These are phyloP conservation scores for Stereocaulon alpinum DNA, from an alignment of 495 filamentous ascomycete species.

Conservation along the genomic window DNA sequence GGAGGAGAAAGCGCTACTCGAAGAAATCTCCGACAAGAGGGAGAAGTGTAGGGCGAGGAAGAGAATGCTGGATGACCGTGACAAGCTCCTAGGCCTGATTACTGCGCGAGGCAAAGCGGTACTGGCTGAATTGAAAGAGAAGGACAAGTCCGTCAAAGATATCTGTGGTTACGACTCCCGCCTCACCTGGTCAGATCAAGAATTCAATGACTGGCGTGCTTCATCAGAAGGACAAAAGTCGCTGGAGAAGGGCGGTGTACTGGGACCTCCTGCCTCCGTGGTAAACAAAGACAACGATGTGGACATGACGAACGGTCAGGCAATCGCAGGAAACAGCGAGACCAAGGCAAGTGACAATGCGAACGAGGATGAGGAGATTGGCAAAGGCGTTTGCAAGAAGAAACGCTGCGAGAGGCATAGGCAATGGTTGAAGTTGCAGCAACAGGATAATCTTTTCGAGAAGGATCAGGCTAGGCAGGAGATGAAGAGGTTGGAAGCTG, in stretches of 20 bases:
- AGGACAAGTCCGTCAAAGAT: slow-evolving; percentile 40
- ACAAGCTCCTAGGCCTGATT: slow-evolving; percentile 35
- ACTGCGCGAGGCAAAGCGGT: slow-evolving; percentile 35
- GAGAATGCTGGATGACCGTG: slow-evolving; percentile 37
- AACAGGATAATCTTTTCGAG: slow-evolving; percentile 41
- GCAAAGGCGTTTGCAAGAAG: slow-evolving; percentile 41
- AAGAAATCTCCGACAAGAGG: slow-evolving; percentile 33
- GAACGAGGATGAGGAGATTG: slow-evolving; percentile 26
- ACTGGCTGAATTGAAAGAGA: slow-evolving; percentile 37
- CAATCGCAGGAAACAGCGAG: not conserved
- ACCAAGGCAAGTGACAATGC: slow-evolving; percentile 16
- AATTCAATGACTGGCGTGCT: slow-evolving; percentile 48
- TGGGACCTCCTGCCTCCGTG: slow-evolving; percentile 19
- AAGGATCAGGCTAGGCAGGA: slow-evolving; percentile 33
- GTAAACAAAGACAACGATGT: slow-evolving; percentile 8
- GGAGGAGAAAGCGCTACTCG: slow-evolving; percentile 34
- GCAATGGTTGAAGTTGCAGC: slow-evolving; percentile 42
- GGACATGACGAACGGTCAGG: not conserved
- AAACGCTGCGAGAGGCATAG: slow-evolving; percentile 44
- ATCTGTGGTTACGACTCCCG: slow-evolving; percentile 57
- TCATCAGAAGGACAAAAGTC: slow-evolving; percentile 33
- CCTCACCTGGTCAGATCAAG: slow-evolving; percentile 48
- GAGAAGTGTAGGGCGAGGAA: slow-evolving; percentile 32
- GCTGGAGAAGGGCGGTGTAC: slow-evolving; percentile 33
- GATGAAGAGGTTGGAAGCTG: slow-evolving; percentile 34